These are phyloP conservation scores for Kurtzmaniella natalensis DNA, from an alignment of 1,139 yeast genomes.

Conservation along the genomic window DNA sequence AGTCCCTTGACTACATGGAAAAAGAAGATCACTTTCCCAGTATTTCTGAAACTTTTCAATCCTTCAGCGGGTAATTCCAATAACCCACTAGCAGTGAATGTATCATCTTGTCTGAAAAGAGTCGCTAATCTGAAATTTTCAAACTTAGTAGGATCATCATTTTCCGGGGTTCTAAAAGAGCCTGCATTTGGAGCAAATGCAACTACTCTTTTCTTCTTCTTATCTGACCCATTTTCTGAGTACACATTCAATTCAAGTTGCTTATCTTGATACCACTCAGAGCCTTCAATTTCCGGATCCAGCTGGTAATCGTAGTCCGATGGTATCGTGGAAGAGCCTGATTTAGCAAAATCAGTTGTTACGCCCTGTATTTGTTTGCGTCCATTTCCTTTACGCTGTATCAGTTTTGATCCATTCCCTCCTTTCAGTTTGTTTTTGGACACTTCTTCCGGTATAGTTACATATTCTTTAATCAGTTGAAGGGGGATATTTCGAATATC, in stretches of 20 bases:
- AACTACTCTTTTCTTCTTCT: constrained; percentile 41
- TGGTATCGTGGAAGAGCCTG: constrained; percentile 2
- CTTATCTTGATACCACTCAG: constrained; percentile 55
- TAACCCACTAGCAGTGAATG: constrained; percentile 73
- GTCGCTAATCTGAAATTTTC: constrained; percentile 64
- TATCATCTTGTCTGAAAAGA: constrained; percentile 62
- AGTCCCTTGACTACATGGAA: constrained; percentile 73
- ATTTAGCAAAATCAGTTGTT: background rate
- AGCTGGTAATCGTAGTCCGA: constrained; percentile 30
- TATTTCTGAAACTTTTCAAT: constrained; percentile 56
- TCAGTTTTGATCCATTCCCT: background rate
- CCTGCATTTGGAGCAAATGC: constrained; percentile 69
- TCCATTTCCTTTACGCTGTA: background rate
- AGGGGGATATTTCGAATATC: constrained; percentile 42
- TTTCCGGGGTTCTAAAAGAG: constrained; percentile 38
- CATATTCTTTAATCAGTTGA: constrained; percentile 57
- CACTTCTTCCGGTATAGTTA: constrained; percentile 43
- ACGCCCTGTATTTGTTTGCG: background rate
- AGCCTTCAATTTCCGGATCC: constrained; percentile 43
- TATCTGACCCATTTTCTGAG: constrained; percentile 43
- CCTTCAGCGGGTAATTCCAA: constrained; percentile 65
- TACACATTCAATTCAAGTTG: constrained; percentile 46
- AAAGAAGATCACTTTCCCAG: constrained; percentile 65
- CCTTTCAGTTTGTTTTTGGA: constrained; percentile 5
- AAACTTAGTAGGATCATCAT: constrained; percentile 26